phyloP scores from a whole-genome alignment of 2,329 filamentous ascomycete genomes.

The Scedosporium apiospermum region DNA sequence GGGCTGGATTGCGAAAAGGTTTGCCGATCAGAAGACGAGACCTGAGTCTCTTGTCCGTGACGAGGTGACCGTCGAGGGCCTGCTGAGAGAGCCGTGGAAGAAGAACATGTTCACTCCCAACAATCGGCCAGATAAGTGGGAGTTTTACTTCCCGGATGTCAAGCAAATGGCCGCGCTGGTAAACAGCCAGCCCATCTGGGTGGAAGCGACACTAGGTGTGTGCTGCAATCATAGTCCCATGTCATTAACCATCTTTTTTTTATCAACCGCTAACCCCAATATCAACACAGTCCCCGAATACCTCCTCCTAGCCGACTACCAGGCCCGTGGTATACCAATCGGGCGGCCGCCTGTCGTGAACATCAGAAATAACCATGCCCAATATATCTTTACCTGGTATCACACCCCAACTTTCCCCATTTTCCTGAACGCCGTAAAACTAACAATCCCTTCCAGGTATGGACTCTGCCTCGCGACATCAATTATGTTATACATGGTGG shows the following conservation, averaged over 20 bases:
- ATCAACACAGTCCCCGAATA: slow-evolving; percentile 67
- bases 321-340: slow-evolving; percentile 77
- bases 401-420: slow-evolving; percentile 18
- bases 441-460: slow-evolving; percentile 51
- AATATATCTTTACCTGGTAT: slow-evolving; percentile 99
- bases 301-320: slow-evolving; percentile 64
- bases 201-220: slow-evolving; percentile 89
- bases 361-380: slow-evolving; percentile 88
- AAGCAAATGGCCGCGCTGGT: slow-evolving; percentile 77
- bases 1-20: slow-evolving; percentile 81
- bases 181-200: slow-evolving; percentile 82
- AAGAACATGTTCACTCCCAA: slow-evolving; percentile 96
- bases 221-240: slow-evolving; percentile 6
- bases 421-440: background rate
- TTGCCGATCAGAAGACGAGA: slow-evolving; percentile 56
- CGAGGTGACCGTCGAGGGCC: slow-evolving; percentile 69
- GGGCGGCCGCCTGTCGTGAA: slow-evolving; percentile 84
- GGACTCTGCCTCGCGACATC: slow-evolving; percentile 74
- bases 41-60: slow-evolving; percentile 57
- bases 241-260: background rate
- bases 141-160: slow-evolving; percentile 95
- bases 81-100: slow-evolving; percentile 85
- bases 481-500: slow-evolving; percentile 93
- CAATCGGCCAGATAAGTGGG: slow-evolving; percentile 71
- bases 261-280: slow-evolving; percentile 11